phyloP scores from a whole-genome alignment of 805 yeast species.

The Pichia thaimueangensis region DNA sequence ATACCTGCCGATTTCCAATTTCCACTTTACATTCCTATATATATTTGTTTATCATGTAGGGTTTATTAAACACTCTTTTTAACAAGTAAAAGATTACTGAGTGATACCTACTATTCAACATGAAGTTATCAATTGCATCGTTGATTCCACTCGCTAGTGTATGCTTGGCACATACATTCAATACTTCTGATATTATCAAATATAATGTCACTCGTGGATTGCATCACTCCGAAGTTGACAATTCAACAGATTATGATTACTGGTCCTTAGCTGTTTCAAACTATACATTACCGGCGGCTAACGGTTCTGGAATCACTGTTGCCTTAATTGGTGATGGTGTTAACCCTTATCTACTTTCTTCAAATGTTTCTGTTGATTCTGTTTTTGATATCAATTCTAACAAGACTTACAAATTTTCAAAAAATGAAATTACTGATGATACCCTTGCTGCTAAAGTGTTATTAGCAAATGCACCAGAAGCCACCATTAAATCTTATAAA shows the following conservation, averaged over 20 bases:
- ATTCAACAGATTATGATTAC: conserved; percentile 1
- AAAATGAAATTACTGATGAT: conserved; percentile 4
- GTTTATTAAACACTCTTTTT: too few species aligned
- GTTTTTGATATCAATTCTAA: conserved; percentile 1
- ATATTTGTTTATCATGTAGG: too few species aligned
- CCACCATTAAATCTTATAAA: conserved; percentile 6
- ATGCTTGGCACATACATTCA: background rate
- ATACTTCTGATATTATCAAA: conserved; percentile 1
- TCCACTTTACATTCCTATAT: too few species aligned
- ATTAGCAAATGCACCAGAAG: conserved; percentile 1
- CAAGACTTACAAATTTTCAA: background rate
- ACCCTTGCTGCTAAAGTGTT: conserved; percentile 8
- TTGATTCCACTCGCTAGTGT: background rate
- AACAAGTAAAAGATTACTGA: too few species aligned
- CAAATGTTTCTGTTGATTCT: background rate
- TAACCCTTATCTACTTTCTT: background rate
- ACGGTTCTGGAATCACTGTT: conserved; percentile 4
- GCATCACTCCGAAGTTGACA: conserved; percentile 1
- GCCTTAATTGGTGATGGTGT: conserved; percentile 10
- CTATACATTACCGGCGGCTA: background rate
- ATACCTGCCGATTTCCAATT: too few species aligned
- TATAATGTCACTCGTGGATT: conserved; percentile 3
- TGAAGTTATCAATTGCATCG: background rate
- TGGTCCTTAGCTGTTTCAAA: conserved; percentile 2
- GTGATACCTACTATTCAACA: background rate